Base-by-base conservation (phyloP, 768 basidiomycete species). In the Cystobasidium onofrii region DNA sequence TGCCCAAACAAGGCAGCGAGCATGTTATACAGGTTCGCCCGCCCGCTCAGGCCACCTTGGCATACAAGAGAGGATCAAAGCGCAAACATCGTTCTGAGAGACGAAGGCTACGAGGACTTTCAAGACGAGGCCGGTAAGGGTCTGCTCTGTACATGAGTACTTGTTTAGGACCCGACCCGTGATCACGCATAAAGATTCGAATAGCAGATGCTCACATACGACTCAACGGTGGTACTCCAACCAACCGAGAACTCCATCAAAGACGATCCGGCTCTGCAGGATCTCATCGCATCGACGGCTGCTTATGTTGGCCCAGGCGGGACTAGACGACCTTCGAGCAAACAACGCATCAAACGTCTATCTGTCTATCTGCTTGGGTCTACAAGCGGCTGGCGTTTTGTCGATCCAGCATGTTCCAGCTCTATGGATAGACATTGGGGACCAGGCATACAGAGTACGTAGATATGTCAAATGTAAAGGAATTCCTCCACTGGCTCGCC, bases 301-400 rank as follows among this genome's bases (percentile, higher is more conserved):
- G 54, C 54, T 55, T 55, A 55, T 29, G 54, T 55, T 55, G 54
- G 54, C n/a, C 41, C 54, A 7, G 54, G 54, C 23, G 54, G 54
- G 54, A 55, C n/a, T 55, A n/a, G 29, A 29, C 20, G 54, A n/a
- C 54, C 41, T 43, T 43, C 41, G 41, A 43, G 41, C 41, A 43
- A 55, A 55, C 54, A 55, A 55, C 29, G 54, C 54, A 23, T 9
- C 54, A 55, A 55, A 55, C 20, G 54, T 55, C 20, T 55, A 55
- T 55, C 29, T 55, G 54, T 55, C 54, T 55, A 55, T 55, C 54
- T 55, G 54, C 54, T 55, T 55, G 29, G 54, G 54, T 29, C 54
- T 55, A 55, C 54, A 55, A 55, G 54, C 54, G 54, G 54, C 54
- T 55, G 54, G 54, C n/a, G 54, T 55, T 55, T 55, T 55, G 29